Evolutionary conservation across 202 grass and related monocot species (phyloP).

Genomic region (Alloteropsis angusta): DNA sequence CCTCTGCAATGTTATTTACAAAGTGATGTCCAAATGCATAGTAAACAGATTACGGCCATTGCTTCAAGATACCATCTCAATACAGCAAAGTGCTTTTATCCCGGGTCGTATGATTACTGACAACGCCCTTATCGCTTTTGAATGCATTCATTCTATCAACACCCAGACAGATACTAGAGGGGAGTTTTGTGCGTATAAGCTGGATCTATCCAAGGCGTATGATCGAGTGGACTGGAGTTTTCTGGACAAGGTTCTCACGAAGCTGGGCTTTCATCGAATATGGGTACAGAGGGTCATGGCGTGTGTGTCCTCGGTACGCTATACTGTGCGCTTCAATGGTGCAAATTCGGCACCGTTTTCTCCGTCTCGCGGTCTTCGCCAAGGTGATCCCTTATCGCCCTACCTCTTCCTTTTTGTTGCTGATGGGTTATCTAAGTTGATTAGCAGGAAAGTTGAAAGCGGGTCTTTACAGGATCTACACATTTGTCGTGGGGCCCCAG

Average conservation of each 20-base stretch:
- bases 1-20: too few species aligned
- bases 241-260: not conserved
- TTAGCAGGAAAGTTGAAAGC: not conserved
- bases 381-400: not conserved
- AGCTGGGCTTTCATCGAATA: not conserved
- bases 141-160: too few species aligned
- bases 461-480: too few species aligned
- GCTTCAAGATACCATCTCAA: too few species aligned
- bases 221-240: not conserved
- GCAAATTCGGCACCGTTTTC: not conserved
- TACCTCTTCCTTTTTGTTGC: not conserved
- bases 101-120: too few species aligned
- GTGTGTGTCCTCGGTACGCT: not conserved
- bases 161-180: accelerated
- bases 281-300: not conserved
- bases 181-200: not conserved
- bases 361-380: not conserved
- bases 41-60: too few species aligned
- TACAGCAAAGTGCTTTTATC: too few species aligned
- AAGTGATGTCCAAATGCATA: too few species aligned
- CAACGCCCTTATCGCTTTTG: too few species aligned
- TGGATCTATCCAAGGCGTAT: not conserved
- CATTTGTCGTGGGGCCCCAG: too few species aligned
- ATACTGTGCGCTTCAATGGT: not conserved
- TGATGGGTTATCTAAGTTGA: not conserved